phyloP scores from a whole-genome alignment of 2,329 filamentous ascomycete species.

The Claviceps fusiformis region DNA sequence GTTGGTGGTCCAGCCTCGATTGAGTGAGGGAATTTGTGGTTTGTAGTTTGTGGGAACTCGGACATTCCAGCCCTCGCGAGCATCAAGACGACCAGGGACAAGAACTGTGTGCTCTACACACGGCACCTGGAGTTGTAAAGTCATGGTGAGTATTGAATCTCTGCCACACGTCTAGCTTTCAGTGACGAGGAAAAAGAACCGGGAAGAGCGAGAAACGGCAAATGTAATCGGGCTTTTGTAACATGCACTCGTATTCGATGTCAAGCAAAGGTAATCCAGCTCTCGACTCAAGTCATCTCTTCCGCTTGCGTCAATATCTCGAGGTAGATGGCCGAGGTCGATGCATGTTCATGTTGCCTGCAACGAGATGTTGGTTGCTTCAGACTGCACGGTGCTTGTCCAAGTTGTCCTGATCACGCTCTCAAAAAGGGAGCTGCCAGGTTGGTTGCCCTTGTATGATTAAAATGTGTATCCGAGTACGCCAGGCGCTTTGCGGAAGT shows the following conservation, averaged over 20 bases:
- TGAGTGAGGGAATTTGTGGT: neutral
- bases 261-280: neutral
- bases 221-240: too few relatives aligned
- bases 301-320: neutral
- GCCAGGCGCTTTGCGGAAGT: too few relatives aligned
- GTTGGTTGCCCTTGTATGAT: neutral
- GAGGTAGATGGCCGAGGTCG: neutral
- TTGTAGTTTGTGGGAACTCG: neutral
- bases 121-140: too few relatives aligned
- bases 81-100: neutral
- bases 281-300: neutral
- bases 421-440: neutral
- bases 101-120: neutral
- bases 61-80: neutral
- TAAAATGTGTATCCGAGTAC: neutral
- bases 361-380: too few relatives aligned
- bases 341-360: too few relatives aligned
- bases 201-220: too few relatives aligned
- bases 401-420: too few relatives aligned
- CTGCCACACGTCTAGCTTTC: too few relatives aligned
- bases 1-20: neutral
- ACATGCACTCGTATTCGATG: neutral
- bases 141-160: too few relatives aligned
- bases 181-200: too few relatives aligned
- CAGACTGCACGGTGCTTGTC: too few relatives aligned